A percentile compares a stretch with the other conserved stretches of the same genome.
Evolutionary conservation across 2,329 filamentous ascomycete species (phyloP).

Genomic region (Diaporthe sp.): DNA sequence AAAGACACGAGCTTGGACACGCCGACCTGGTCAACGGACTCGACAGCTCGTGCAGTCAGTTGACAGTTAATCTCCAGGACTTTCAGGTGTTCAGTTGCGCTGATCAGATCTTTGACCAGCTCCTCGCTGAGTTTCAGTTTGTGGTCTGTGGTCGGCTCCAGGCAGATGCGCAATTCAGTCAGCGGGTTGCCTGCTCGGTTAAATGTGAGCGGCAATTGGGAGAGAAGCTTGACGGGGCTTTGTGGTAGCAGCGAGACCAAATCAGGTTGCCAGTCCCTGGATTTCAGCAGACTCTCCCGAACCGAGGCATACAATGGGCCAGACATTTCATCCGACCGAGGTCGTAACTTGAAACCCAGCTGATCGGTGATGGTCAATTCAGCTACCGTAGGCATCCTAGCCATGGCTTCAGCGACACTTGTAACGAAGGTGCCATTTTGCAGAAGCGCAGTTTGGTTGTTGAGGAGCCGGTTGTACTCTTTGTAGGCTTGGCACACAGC

Average conservation of each 20-base stretch:
- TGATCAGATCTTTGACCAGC: background rate
- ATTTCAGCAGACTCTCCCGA: accelerated
- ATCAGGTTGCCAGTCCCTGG: too few species aligned
- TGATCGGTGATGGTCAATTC: background rate
- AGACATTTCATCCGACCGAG: background rate
- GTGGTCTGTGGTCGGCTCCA: accelerated
- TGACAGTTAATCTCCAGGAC: accelerated
- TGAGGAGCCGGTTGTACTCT: accelerated
- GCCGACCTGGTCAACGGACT: accelerated
- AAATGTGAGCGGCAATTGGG: background rate
- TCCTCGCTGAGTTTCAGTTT: background rate
- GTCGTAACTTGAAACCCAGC: accelerated
- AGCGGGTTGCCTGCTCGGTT: background rate
- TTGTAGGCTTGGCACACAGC: background rate
- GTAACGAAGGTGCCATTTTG: background rate
- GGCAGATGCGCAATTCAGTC: background rate
- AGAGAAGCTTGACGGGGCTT: background rate
- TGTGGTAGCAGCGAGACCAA: accelerated
- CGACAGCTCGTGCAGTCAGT: accelerated
- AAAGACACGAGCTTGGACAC: background rate
- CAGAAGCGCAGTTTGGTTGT: background rate
- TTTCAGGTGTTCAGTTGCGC: background rate
- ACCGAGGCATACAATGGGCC: background rate
- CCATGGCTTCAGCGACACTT: background rate
- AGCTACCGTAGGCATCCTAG: background rate